A percentile compares a stretch with the other conserved stretches of the same genome.
Conservation (phyloP, 2,329 filamentous ascomycete species). For the Botrytis elliptica region DNA sequence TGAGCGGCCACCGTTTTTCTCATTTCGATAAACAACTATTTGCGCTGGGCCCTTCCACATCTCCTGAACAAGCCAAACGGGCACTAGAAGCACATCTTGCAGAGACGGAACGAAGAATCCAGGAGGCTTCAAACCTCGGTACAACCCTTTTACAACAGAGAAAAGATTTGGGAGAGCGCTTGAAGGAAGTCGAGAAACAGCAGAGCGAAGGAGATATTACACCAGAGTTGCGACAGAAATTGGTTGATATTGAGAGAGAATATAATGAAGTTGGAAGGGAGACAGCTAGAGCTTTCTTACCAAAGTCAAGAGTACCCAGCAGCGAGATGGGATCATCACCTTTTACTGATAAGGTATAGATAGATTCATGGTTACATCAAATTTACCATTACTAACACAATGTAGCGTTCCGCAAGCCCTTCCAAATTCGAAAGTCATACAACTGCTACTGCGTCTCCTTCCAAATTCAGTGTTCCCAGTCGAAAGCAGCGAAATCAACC, state of each 20-base stretch:
- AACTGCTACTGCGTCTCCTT: constrained; percentile 77
- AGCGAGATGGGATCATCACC: constrained; percentile 54
- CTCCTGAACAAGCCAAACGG: constrained; percentile 82
- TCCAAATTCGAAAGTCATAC: constrained; percentile 82
- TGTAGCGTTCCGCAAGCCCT: constrained; percentile 67
- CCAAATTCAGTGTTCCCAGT: constrained; percentile 83
- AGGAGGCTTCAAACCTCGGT: constrained; percentile 86
- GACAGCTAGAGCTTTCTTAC: constrained; percentile 82
- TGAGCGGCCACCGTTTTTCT: constrained; percentile 74
- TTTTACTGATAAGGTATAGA: constrained; percentile 47
- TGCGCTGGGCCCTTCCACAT: constrained; percentile 71
- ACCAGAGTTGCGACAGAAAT: constrained; percentile 76
- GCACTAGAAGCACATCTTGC: constrained; percentile 87
- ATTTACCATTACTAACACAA: constrained; percentile 27
- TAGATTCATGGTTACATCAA: constrained; percentile 15
- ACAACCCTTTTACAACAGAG: constrained; percentile 85
- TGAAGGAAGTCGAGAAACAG: constrained; percentile 80
- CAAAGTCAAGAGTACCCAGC: constrained; percentile 77
- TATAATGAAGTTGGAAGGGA: constrained; percentile 93
- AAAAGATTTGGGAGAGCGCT: constrained; percentile 74
- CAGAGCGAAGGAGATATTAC: constrained; percentile 75
- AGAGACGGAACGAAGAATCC: constrained; percentile 87
- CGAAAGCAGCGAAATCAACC: constrained; percentile 89
- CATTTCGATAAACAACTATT: constrained; percentile 80
- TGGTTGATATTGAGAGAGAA: constrained; percentile 86